Base-by-base conservation (phyloP, 441 rosid species). In the Oxalis stricta region DNA sequence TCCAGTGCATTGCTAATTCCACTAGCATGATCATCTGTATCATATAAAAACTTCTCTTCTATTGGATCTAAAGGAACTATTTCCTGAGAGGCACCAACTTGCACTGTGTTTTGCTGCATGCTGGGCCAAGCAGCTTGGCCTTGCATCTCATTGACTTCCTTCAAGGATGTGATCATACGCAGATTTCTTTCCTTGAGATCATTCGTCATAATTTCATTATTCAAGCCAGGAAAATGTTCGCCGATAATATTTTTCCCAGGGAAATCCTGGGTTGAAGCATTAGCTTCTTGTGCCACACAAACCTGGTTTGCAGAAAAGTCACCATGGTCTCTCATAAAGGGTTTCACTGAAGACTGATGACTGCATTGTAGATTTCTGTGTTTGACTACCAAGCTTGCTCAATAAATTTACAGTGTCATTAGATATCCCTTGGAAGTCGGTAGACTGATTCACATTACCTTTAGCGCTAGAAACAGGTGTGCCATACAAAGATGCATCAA, bases 31-130 rank as follows among this genome's bases (percentile, higher is more conserved):
- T 75, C 94, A 76, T 82, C 95, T 8, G 85, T 72, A 63, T 94
- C 94, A 71, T 71, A 84, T 71, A 88, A 69, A 66, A 88, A 73
- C 69, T 66, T 88, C 60, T 79, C 93, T 68, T 88, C 97, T 9
- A 84, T 71, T 43, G 95, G 95, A 74, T 88, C 97, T 51, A 88
- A 67, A 13, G 92, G 50, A 44, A 85, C 77, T 33, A 63, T 68
- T 50, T 63, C 76, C 64, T 71, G 78, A 10, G 76, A 63, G 39
- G 73, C 53, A 26, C 42, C 41, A 30, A 34, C 60, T 40, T 67
- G 67, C 58, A 66, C 53, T 12, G 60, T 54, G 55, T 71, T 77
- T 56, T 68, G 72, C 38, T 35, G 62, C 64, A 75, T 38, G 72
- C 50, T 34, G 53, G 54, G 64, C 63, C 49, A 48, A 50, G 55